Evolutionary conservation across 1,284 basidiomycete genomes (phyloP).

Genomic region (Xerocomus tenax): DNA sequence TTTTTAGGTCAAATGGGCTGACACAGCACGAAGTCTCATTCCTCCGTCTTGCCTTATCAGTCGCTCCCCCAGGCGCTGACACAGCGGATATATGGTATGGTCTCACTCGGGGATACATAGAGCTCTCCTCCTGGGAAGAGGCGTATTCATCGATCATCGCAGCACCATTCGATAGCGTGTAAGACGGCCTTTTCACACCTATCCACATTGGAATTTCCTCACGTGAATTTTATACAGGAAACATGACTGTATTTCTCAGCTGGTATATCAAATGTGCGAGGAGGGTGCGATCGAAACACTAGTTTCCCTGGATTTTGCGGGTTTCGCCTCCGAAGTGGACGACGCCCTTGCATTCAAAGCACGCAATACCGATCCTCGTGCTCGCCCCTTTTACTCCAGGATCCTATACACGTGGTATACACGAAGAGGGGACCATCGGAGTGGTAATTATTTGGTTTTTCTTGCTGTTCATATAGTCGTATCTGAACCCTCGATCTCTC

Average conservation of each 20-base stretch:
- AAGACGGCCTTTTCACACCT: conserved; percentile 31
- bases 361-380: conserved; percentile 84
- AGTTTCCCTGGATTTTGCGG: conserved; percentile 79
- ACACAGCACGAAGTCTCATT: conserved; percentile 64
- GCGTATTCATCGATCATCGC: conserved; percentile 74
- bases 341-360: conserved; percentile 88
- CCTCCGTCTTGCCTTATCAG: conserved; percentile 69
- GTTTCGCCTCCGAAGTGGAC: conserved; percentile 83
- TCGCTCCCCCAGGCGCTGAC: conserved; percentile 46
- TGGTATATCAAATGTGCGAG: conserved; percentile 92
- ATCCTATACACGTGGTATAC: conserved; percentile 95
- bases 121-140: conserved; percentile 71
- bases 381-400: conserved; percentile 80
- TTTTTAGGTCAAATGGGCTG: conserved; percentile 58
- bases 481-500: conserved; percentile 21
- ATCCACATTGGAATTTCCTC: conserved; percentile 6
- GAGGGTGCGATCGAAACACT: conserved; percentile 72
- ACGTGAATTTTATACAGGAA: conserved; percentile 44
- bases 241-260: conserved; percentile 68
- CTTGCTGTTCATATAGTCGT: conserved; percentile 5
- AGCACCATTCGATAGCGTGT: conserved; percentile 70
- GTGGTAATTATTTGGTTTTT: conserved; percentile 48
- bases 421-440: conserved; percentile 78
- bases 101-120: conserved; percentile 70
- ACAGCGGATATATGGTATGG: conserved; percentile 66